Conservation (phyloP, 2,329 filamentous ascomycete species). For the Hypoxylon sp. region DNA sequence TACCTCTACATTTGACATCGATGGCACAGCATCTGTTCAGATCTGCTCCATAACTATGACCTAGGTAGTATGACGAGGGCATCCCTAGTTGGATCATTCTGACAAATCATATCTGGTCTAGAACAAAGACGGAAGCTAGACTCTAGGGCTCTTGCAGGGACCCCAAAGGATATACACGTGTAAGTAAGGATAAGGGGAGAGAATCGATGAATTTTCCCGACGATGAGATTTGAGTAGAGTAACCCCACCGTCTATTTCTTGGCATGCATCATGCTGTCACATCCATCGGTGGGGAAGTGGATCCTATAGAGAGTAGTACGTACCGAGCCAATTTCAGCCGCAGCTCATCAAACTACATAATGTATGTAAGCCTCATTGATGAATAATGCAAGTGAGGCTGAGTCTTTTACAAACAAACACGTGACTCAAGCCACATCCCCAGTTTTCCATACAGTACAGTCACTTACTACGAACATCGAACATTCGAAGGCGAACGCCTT, state of each 20-base stretch:
- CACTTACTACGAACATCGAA: background rate
- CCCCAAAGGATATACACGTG: background rate
- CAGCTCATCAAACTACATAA: conserved; percentile 9
- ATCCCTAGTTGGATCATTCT: conserved; percentile 5
- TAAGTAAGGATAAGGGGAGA: background rate
- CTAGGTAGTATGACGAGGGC: conserved; percentile 28
- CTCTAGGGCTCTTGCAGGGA: background rate
- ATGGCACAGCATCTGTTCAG: conserved; percentile 21
- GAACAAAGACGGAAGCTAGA: conserved; percentile 10
- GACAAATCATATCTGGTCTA: conserved; percentile 15
- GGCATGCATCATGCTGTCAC: conserved; percentile 42
- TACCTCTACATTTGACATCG: conserved; percentile 2
- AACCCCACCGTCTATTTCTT: conserved; percentile 24
- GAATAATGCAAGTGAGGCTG: conserved; percentile 39
- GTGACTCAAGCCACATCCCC: conserved; percentile 36
- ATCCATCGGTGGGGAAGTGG: conserved; percentile 33
- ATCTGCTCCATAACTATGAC: conserved; percentile 29
- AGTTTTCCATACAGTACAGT: conserved; percentile 2
- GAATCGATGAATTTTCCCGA: conserved; percentile 13
- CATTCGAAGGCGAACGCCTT: conserved; percentile 9
- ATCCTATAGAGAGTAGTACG: background rate
- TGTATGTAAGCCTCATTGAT: conserved; percentile 29
- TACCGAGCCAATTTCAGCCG: conserved; percentile 37
- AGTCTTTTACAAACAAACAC: conserved; percentile 5
- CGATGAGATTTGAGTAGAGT: conserved; percentile 3